Evolutionary conservation across 768 basidiomycete species (phyloP).

Genomic region (Russula griseocarnosa): DNA sequence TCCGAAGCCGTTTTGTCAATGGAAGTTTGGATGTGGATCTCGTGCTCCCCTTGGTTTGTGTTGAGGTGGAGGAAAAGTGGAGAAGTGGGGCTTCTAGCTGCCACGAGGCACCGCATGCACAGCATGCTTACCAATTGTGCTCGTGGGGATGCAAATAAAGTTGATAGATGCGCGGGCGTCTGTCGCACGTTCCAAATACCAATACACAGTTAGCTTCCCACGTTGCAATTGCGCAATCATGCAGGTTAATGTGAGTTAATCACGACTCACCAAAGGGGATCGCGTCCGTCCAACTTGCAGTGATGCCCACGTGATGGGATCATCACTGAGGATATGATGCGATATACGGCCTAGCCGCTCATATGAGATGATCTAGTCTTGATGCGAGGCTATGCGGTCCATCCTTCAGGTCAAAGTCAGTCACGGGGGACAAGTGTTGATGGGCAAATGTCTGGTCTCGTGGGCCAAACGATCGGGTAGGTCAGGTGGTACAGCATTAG

Average conservation of each 20-base stretch:
- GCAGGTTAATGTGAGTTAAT: too few species aligned
- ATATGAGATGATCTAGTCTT: constrained; percentile 3
- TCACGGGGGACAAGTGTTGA: constrained; percentile 9
- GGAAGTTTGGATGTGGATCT: background rate
- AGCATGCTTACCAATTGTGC: constrained; percentile 4
- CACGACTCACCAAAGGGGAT: background rate
- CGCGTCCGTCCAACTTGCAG: too few species aligned
- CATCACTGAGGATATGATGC: background rate
- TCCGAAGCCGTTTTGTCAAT: background rate
- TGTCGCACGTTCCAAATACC: constrained; percentile 2
- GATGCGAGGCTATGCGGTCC: background rate
- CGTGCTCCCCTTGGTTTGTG: background rate
- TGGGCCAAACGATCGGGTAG: constrained; percentile 7
- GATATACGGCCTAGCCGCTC: background rate
- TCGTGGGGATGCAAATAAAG: background rate
- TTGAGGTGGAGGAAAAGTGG: background rate
- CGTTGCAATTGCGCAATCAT: background rate
- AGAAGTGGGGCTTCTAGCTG: constrained; percentile 4
- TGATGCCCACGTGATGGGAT: background rate
- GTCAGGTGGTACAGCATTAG: constrained; percentile 15
- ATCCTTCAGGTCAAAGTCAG: constrained; percentile 16
- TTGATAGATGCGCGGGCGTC: background rate
- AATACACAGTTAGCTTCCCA: background rate
- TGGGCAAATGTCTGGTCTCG: constrained; percentile 1
- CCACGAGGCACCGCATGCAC: constrained; percentile 8